A percentile compares a stretch with the other conserved stretches of the same genome.
Evolutionary conservation across 805 yeast species (phyloP).

Genomic region (Pichia gijzeniarum): DNA sequence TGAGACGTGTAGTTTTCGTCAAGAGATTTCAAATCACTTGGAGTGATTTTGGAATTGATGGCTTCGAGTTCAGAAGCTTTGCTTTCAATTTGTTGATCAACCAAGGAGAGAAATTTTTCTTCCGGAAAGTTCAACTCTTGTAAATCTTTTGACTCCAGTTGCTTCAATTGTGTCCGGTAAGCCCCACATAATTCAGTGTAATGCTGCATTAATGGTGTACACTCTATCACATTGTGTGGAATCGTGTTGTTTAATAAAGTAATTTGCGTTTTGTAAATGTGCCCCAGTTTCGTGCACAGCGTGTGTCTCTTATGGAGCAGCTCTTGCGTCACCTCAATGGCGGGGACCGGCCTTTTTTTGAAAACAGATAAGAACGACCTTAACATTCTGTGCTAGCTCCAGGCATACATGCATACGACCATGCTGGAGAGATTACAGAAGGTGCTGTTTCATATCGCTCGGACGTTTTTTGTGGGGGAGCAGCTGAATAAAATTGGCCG

Average conservation of each 20-base stretch:
- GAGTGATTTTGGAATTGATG: constrained; percentile 9
- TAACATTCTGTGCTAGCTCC: constrained; percentile 6
- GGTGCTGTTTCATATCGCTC: neutral
- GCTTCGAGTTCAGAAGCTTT: constrained; percentile 12
- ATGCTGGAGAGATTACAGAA: no score
- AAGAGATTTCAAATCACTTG: constrained; percentile 17
- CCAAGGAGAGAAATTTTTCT: constrained; percentile 4
- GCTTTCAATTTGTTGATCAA: constrained; percentile 10
- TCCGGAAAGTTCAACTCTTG: constrained; percentile 1
- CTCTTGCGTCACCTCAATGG: constrained; percentile 11
- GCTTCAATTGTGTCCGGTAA: constrained; percentile 3
- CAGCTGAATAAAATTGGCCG: no score
- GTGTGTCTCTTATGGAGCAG: constrained; percentile 8
- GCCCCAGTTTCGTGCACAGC: constrained; percentile 6
- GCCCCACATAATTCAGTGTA: constrained; percentile 5
- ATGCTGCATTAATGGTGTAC: constrained; percentile 6
- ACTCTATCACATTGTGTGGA: neutral
- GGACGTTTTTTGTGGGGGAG: no score
- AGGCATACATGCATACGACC: neutral
- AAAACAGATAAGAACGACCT: constrained; percentile 8
- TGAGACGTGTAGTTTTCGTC: constrained; percentile 15
- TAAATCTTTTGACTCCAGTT: neutral
- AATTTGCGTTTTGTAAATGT: constrained; percentile 13
- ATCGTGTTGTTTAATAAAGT: constrained; percentile 1
- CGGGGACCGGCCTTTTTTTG: constrained; percentile 3